Percentiles rank a stretch among this genome's conserved stretches.
Evolutionary conservation across 2,329 filamentous ascomycete genomes (phyloP).

Genomic region (Beauveria scarabaeidicola): DNA sequence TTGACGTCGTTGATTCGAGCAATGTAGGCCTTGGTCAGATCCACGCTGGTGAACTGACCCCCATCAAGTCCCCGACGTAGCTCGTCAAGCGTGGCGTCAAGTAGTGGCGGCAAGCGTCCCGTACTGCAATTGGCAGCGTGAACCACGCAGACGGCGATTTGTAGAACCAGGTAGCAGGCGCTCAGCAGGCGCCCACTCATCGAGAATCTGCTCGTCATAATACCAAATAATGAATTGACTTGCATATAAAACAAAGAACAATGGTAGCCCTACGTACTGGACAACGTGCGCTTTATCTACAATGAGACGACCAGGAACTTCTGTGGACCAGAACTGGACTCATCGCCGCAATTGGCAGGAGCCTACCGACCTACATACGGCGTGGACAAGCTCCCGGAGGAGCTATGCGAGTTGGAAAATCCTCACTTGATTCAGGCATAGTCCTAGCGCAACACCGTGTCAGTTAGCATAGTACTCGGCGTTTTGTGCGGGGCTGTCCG

Average conservation of each 20-base stretch:
- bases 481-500: neutral
- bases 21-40: conserved; percentile 24
- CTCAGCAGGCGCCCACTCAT: neutral
- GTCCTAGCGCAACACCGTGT: neutral
- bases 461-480: neutral
- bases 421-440: neutral
- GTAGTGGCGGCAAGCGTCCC: neutral
- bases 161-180: neutral
- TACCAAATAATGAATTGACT: neutral
- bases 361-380: neutral
- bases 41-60: conserved; percentile 22
- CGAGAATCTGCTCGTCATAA: neutral
- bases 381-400: neutral
- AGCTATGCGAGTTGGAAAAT: neutral
- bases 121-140: neutral
- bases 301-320: neutral
- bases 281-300: neutral
- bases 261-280: neutral
- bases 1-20: conserved; percentile 25
- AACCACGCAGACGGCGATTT: neutral
- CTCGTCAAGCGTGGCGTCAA: conserved; percentile 18
- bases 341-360: neutral
- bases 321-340: neutral
- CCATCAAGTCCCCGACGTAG: conserved; percentile 17
- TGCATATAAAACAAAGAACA: neutral